Base-by-base conservation (phyloP, 495 filamentous ascomycete species). In the Aspergillus biplanus region DNA sequence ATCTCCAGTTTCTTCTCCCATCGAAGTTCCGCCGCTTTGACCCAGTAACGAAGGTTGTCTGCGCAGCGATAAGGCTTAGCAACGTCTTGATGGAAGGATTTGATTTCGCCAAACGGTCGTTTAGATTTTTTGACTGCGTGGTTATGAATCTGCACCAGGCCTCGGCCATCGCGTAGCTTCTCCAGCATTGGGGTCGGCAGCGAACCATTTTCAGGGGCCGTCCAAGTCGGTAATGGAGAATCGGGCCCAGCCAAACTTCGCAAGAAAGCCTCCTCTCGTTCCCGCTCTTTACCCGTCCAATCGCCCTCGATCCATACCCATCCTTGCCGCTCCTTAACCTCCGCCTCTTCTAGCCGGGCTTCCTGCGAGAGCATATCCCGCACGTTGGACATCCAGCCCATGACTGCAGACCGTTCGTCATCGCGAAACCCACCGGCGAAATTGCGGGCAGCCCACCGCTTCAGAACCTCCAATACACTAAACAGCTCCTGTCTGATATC, bases 41-140 rank as follows among this genome's bases (percentile, higher is more conserved):
- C 83, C 94, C 95, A 99, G 80, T 87, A 99, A 11, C 92, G 85
- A 39, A 99, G 83, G 70, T 99, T 99, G 56, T 99, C 96, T 0
- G 93, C 92, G 58, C 87, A 86, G 57, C 95, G 90, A 71, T 99
- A 99, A 0, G 96, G 96, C 75, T 98, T 98, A 39, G 86, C 88
- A 8, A 93, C 92, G 71, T 99, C 92, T 12, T 88, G 86, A 69
- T 99, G 95, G 72, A 89, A 97, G 1, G 80, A 82, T 37, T 89
- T 91, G 73, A 99, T 98, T 57, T 91, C 89, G n/a, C 92, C 93
- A 73, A 98, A 98, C 9, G 88, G 88, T 27, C 90, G 83, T 68
- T 90, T 87, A 9, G 93, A 97, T 71, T 92, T 89, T 63, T 86
- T 87, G 9, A 98, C 88, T 0, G 92, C 85, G 34, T 89, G 87